These are phyloP conservation scores for Aspergillus candidus DNA, from an alignment of 2,329 filamentous ascomycete genomes.

Conservation along the genomic window DNA sequence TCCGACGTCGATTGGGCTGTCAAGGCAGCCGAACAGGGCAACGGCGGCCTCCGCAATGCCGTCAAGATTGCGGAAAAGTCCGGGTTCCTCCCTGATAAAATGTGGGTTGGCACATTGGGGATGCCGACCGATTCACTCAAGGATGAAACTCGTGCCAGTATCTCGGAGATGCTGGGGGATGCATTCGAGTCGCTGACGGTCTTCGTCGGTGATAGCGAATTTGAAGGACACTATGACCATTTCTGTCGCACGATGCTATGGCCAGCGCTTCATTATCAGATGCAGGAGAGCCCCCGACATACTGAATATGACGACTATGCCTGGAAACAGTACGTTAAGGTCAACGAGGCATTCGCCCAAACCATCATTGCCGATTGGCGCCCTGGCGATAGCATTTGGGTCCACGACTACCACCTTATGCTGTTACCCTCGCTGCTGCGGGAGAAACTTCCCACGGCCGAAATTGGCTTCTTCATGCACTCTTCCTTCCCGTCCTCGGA, in stretches of 20 bases:
- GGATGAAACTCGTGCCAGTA: constrained; percentile 69
- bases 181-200: constrained; percentile 78
- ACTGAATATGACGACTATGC: constrained; percentile 96
- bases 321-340: constrained; percentile 84
- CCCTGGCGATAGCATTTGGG: constrained; percentile 83
- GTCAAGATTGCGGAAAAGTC: constrained; percentile 69
- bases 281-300: constrained; percentile 93
- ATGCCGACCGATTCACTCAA: constrained; percentile 86
- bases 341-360: constrained; percentile 89
- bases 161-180: constrained; percentile 70
- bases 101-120: constrained; percentile 83
- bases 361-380: constrained; percentile 85
- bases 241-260: constrained; percentile 95
- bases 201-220: constrained; percentile 81
- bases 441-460: constrained; percentile 72
- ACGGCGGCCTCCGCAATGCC: constrained; percentile 84
- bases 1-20: constrained; percentile 72
- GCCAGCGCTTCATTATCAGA: constrained; percentile 96
- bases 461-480: constrained; percentile 94
- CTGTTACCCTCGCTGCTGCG: constrained; percentile 81
- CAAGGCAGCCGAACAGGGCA: constrained; percentile 79
- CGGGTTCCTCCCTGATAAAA: constrained; percentile 63
- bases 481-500: constrained; percentile 93
- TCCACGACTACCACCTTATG: constrained; percentile 91
- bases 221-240: constrained; percentile 87